These are phyloP conservation scores for Keithomyces neogunnii DNA, from an alignment of 2,329 filamentous ascomycete species.

Conservation along the genomic window DNA sequence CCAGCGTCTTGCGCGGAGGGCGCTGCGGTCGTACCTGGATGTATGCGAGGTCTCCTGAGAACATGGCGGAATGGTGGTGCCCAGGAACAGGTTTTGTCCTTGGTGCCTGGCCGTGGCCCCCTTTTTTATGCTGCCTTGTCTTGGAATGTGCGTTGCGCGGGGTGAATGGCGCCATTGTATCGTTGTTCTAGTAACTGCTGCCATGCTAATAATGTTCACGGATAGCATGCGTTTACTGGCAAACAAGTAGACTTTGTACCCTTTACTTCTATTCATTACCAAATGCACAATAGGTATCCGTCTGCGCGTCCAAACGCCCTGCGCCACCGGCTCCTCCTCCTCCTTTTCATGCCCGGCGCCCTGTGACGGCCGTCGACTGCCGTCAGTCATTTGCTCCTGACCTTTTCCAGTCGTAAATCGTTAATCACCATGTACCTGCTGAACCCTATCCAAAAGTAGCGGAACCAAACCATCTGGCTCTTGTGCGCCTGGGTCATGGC, in stretches of 20 bases:
- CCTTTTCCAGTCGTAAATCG: slow-evolving; percentile 57
- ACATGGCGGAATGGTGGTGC: slow-evolving; percentile 14
- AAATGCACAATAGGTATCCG: too few species aligned
- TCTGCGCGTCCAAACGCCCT: background rate
- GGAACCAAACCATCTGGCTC: slow-evolving; percentile 98
- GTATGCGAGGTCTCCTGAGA: slow-evolving; percentile 18
- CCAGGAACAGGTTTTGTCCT: background rate
- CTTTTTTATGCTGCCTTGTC: too few species aligned
- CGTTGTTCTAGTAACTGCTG: too few species aligned
- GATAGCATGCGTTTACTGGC: too few species aligned
- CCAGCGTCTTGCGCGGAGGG: background rate
- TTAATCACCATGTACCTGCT: slow-evolving; percentile 96
- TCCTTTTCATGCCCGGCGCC: background rate
- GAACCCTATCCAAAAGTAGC: slow-evolving; percentile 87
- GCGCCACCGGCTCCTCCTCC: background rate
- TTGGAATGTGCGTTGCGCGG: too few species aligned
- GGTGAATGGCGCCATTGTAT: too few species aligned
- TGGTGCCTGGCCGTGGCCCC: too few species aligned
- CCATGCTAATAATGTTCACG: too few species aligned
- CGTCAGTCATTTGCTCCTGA: slow-evolving; percentile 11
- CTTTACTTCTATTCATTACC: too few species aligned
- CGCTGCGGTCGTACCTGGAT: slow-evolving; percentile 9
- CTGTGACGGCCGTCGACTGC: background rate
- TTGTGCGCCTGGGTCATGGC: slow-evolving; percentile 87
- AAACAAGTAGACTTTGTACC: background rate